phyloP scores from a whole-genome alignment of 2,329 filamentous ascomycete species.

The Epichloe gansuensis region DNA sequence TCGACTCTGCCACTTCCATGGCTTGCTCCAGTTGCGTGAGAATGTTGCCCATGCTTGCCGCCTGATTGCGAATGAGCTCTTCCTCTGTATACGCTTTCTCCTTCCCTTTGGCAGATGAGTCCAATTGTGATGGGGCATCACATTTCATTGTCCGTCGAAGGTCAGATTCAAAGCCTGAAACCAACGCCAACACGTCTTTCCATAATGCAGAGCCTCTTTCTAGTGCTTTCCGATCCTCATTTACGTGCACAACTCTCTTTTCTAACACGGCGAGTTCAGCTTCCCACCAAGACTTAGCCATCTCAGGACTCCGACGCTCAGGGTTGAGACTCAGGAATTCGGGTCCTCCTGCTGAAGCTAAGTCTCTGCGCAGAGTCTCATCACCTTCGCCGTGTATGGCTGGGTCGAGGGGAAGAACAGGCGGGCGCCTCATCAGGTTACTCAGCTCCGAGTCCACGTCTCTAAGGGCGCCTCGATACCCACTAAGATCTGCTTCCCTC shows the following conservation, averaged over 20 bases:
- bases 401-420: conserved; percentile 38
- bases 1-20: conserved; percentile 41
- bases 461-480: conserved; percentile 53
- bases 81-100: conserved; percentile 20
- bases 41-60: conserved; percentile 43
- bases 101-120: conserved; percentile 16
- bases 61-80: conserved; percentile 30
- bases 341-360: conserved; percentile 24
- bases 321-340: conserved; percentile 50
- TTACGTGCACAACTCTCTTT: conserved; percentile 40
- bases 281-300: conserved; percentile 61
- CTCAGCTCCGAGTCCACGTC: conserved; percentile 52
- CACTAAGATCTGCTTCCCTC: conserved; percentile 57
- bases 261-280: conserved; percentile 46
- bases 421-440: conserved; percentile 45
- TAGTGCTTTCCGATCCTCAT: conserved; percentile 50
- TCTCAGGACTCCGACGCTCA: conserved; percentile 52
- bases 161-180: conserved; percentile 53
- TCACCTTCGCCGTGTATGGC: conserved; percentile 23
- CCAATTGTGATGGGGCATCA: conserved; percentile 7
- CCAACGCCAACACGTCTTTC: conserved; percentile 45
- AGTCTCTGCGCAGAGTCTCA: conserved; percentile 7
- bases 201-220: conserved; percentile 55
- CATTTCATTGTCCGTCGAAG: conserved; percentile 42
- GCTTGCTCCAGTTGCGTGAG: conserved; percentile 42